Evolutionary conservation across 2,329 filamentous ascomycete genomes (phyloP).

Genomic region (Xylariaceae sp.): DNA sequence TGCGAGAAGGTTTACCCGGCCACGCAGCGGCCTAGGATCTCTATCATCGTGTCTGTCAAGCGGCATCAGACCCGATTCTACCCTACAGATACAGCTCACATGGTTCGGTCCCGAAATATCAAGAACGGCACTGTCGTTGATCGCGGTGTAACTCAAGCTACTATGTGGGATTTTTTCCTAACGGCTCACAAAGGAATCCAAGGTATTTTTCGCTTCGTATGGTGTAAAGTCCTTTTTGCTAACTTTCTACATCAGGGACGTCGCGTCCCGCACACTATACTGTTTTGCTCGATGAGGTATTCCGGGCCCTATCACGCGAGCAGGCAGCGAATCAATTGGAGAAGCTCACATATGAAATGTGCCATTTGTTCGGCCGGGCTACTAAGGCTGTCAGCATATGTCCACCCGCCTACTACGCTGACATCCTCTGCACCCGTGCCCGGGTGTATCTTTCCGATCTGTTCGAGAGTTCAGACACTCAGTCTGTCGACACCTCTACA

Average conservation of each 20-base stretch:
- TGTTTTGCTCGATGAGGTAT: conserved; percentile 74
- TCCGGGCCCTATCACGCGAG: conserved; percentile 47
- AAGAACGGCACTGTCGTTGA: conserved; percentile 82
- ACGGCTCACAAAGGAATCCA: conserved; percentile 81
- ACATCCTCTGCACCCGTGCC: conserved; percentile 80
- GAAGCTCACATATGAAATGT: conserved; percentile 76
- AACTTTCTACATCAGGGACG: conserved; percentile 52
- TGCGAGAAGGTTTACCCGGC: conserved; percentile 65
- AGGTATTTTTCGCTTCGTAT: conserved; percentile 49
- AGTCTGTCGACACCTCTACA: conserved; percentile 21
- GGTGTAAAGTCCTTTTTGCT: conserved; percentile 4
- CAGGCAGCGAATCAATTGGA: conserved; percentile 71
- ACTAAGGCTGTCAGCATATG: conserved; percentile 90
- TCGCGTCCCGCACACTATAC: conserved; percentile 84
- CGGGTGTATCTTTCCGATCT: conserved; percentile 71
- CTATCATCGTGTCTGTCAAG: conserved; percentile 83
- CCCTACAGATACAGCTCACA: conserved; percentile 60
- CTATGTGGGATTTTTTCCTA: conserved; percentile 84
- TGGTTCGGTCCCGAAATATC: conserved; percentile 66
- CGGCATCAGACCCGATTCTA: conserved; percentile 90
- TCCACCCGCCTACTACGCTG: conserved; percentile 89
- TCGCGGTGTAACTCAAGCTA: conserved; percentile 76
- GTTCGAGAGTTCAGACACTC: conserved; percentile 52
- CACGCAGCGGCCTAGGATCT: conserved; percentile 63
- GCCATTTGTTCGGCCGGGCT: conserved; percentile 82